Base-by-base conservation (phyloP, 2,329 filamentous ascomycete genomes). In the Metarhizium sp. region DNA sequence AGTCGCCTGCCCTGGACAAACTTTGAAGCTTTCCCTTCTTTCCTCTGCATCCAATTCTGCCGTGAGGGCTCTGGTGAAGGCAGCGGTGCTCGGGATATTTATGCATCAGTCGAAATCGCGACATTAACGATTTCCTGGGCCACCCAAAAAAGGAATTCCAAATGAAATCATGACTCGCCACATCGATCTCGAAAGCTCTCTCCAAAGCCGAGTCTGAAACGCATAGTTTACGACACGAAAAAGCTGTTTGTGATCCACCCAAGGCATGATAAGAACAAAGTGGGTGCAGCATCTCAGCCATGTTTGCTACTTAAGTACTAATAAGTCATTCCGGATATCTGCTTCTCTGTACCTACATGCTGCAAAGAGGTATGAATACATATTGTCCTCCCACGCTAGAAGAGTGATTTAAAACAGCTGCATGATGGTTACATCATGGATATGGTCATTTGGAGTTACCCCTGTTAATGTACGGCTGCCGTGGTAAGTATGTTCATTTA, bases 371-470 rank as follows among this genome's bases (percentile, higher is more conserved):
- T n/a, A 46, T 46, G 2, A 25, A 25, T 25, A 25, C 25, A 25
- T 46, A 10, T 20, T n/a, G 40, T 46, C n/a, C 18, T n/a, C 11
- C 10, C 43, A n/a, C 13, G 13, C 20, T 46, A 18, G 13, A 25
- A 11, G 30, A 29, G 32, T 25, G 25, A 11, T 25, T 42, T 34
- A n/a, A n/a, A 25, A 40, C 51, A 25, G 50, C 32, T 55, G 50
- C 50, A 52, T 49, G 20, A 50, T 36, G 50, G 20, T 38, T 32
- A 43, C 30, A 20, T 25, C 4, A 14, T 16, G 38, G 42, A 50
- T 7, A 34, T 25, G 43, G 54, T 52, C 45, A 55, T 55, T 50
- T 55, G 50, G n/a, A 52, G 45, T 45, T 13, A 50, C 16, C 54
- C 54, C 36, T 30, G 7, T 16, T 45, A 16, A 45, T 46, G 10